A percentile compares a stretch with the other conserved stretches of the same genome.
These are phyloP conservation scores for Datura wrightii DNA, from an alignment of 257 asterid species.

Conservation along the genomic window DNA sequence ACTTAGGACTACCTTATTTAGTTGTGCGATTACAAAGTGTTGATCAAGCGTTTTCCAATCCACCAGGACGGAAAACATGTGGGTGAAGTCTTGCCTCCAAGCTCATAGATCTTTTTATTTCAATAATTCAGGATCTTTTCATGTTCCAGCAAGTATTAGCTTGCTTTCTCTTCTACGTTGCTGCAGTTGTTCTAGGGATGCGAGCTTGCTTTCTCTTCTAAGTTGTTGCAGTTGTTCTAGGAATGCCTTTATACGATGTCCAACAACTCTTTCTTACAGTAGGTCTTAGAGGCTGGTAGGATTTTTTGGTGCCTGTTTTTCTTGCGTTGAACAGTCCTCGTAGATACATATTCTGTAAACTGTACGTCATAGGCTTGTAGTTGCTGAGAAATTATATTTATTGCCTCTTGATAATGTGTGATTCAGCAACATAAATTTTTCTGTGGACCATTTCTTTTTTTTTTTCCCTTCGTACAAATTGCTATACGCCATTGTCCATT, in stretches of 20 bases:
- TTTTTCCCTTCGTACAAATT: too few relatives aligned
- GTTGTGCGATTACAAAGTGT: background rate
- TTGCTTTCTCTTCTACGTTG: background rate
- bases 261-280: background rate
- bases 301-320: background rate
- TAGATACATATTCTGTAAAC: background rate
- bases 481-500: background rate
- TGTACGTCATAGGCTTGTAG: background rate
- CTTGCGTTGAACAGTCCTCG: background rate
- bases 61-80: background rate
- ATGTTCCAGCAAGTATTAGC: background rate
- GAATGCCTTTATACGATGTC: background rate
- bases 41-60: background rate
- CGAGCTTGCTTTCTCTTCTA: constrained; percentile 1
- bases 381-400: background rate
- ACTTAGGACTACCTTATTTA: background rate
- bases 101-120: background rate
- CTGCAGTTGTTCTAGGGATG: background rate
- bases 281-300: constrained; percentile 3
- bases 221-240: background rate
- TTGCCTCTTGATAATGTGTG: background rate
- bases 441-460: background rate
- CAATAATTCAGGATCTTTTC: background rate
- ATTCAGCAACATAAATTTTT: background rate
- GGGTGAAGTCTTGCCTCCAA: background rate